Evolutionary conservation across 1,139 yeast species (phyloP).

Genomic region (Yamadazyma dendronema): DNA sequence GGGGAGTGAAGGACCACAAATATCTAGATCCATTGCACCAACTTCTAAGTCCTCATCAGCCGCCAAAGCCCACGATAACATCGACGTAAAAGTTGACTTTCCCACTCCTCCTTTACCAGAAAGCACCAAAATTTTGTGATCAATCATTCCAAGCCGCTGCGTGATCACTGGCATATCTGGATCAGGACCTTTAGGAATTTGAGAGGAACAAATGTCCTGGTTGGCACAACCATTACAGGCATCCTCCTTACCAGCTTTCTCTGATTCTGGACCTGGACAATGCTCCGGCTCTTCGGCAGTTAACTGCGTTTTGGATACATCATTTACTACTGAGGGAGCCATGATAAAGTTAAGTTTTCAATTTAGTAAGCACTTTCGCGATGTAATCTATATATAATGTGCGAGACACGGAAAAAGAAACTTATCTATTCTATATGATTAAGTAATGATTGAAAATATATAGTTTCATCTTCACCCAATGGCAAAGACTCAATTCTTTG

Average conservation of each 20-base stretch:
- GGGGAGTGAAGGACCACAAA: conserved; percentile 97
- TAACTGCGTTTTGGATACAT: conserved; percentile 23
- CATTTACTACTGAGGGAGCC: conserved; percentile 23
- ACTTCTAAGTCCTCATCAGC: conserved; percentile 84
- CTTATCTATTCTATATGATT: too few species aligned
- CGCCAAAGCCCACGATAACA: conserved; percentile 95
- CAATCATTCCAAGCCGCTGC: conserved; percentile 61
- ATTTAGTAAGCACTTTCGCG: neutral
- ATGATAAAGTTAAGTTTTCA: conserved; percentile 13
- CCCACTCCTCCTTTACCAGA: conserved; percentile 99
- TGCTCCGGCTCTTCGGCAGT: conserved; percentile 82
- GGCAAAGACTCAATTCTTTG: conserved; percentile 33
- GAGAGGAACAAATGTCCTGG: conserved; percentile 80
- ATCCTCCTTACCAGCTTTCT: conserved; percentile 87
- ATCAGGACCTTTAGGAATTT: conserved; percentile 89
- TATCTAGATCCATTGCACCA: conserved; percentile 96
- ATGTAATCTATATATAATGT: too few species aligned
- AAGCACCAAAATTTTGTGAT: conserved; percentile 80
- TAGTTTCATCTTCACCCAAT: conserved; percentile 47
- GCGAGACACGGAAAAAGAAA: too few species aligned
- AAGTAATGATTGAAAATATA: conserved; percentile 26
- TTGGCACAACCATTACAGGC: conserved; percentile 96
- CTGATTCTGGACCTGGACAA: conserved; percentile 98
- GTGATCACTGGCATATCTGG: conserved; percentile 86
- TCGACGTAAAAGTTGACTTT: conserved; percentile 89